Base-by-base conservation (phyloP, 345 rosid species). In the Combretum micranthum region DNA sequence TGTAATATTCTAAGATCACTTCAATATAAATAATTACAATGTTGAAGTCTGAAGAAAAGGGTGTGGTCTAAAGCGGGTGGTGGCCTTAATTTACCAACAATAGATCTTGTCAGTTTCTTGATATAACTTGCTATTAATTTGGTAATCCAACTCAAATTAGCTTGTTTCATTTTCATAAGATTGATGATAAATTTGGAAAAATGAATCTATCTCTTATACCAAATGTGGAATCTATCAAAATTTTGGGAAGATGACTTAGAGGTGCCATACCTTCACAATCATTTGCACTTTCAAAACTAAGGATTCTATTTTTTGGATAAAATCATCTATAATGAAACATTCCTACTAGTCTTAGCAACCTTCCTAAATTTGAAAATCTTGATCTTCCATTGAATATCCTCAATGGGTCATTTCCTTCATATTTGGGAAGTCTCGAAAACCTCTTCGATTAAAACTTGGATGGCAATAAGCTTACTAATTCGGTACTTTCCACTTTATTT, bases 141-240 rank as follows among this genome's bases (percentile, higher is more conserved):
- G n/a, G n/a, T n/a, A n/a, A n/a, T n/a, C n/a, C n/a, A n/a, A n/a
- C n/a, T n/a, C n/a, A n/a, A n/a, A n/a, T n/a, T n/a, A n/a, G n/a
- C n/a, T n/a, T n/a, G n/a, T n/a, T n/a, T n/a, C n/a, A n/a, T n/a
- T n/a, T 4, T 2, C 0, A 13, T 0, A 0, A 2, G 15, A 17
- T 49, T 5, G 2, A 4, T n/a, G 7, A 0, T 15, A 22, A 53
- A 14, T 51, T 71, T 42, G 11, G 12, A 10, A 53, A 21, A 10
- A 14, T 62, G 57, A 58, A 62, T 42, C 54, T 62, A 23, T 62
- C 68, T 44, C 62, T 53, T 39, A 32, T 71, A 10, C 52, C 23
- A 0, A 23, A 72, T 66, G 59, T 72, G 11, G 19, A 10, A 15
- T 1, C 0, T 13, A n/a, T 66, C 1, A 12, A 17, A 12, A 51